Conservation (phyloP, 2,329 filamentous ascomycete genomes). For the Fusarium tricinctum region DNA sequence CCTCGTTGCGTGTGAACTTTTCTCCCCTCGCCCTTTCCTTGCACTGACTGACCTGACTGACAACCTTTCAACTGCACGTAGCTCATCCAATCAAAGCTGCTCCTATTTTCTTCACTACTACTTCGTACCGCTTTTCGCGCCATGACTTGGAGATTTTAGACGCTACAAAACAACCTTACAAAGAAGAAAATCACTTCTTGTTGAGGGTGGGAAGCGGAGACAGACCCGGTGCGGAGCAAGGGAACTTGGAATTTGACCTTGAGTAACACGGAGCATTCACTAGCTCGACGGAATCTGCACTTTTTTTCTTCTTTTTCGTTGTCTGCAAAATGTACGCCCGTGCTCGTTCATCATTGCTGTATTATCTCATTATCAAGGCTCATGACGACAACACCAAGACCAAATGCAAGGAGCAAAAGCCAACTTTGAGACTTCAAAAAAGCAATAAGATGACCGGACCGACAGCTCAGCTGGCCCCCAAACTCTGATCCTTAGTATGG, state of each 20-base stretch:
- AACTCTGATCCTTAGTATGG: conserved; percentile 14
- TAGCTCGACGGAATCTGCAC: not conserved
- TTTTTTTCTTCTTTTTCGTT: not conserved
- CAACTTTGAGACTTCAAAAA: conserved; percentile 10
- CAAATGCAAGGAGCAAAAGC: not conserved
- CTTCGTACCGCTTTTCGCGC: conserved; percentile 35
- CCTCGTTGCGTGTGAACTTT: not conserved
- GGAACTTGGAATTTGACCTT: conserved; percentile 26
- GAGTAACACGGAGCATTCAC: conserved; percentile 18
- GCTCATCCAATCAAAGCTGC: conserved; percentile 27
- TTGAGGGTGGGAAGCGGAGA: conserved; percentile 40
- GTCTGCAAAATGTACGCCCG: conserved; percentile 1
- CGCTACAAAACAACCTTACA: conserved; percentile 28
- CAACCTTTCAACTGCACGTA: conserved; percentile 3
- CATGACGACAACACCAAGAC: not conserved
- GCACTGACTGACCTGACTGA: not conserved
- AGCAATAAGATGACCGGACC: conserved; percentile 3
- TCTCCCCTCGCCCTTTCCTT: not conserved
- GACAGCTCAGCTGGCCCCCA: conserved; percentile 5
- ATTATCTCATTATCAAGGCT: conserved; percentile 1
- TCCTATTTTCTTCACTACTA: conserved; percentile 28
- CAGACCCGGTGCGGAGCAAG: conserved; percentile 45
- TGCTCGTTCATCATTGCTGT: conserved; percentile 1
- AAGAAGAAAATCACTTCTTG: conserved; percentile 31
- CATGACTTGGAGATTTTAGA: conserved; percentile 37